phyloP scores from a whole-genome alignment of 345 rosid species.

The Salix purpurea region DNA sequence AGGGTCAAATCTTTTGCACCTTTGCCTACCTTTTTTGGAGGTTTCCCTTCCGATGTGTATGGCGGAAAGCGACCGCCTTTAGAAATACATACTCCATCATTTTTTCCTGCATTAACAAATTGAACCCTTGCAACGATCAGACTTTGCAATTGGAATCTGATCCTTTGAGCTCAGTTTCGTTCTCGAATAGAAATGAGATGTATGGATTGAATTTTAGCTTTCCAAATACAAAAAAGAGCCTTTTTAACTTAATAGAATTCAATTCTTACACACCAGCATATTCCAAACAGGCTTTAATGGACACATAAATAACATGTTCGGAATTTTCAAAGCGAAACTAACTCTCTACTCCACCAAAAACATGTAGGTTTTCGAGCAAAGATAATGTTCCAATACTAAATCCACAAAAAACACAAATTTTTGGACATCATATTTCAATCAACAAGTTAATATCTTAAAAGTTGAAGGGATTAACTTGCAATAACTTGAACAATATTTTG shows the following conservation, averaged over 20 bases:
- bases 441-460: neutral
- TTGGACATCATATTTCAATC: neutral
- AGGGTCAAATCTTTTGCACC: slow-evolving; percentile 78
- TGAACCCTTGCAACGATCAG: neutral
- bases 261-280: neutral
- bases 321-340: neutral
- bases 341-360: neutral
- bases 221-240: no score
- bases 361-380: neutral
- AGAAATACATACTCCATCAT: slow-evolving; percentile 58
- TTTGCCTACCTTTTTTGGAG: slow-evolving; percentile 59
- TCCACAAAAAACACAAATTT: neutral
- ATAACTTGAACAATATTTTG: neutral
- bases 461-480: neutral
- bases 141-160: neutral
- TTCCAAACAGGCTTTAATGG: neutral
- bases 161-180: neutral
- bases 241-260: neutral
- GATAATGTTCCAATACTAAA: neutral
- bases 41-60: slow-evolving; percentile 66
- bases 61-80: slow-evolving; percentile 86
- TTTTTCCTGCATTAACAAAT: slow-evolving; percentile 33
- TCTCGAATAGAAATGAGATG: neutral
- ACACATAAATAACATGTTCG: neutral
- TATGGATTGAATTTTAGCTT: neutral